Conservation (phyloP, 2,329 filamentous ascomycete species). For the Zymoseptoria crescenta region DNA sequence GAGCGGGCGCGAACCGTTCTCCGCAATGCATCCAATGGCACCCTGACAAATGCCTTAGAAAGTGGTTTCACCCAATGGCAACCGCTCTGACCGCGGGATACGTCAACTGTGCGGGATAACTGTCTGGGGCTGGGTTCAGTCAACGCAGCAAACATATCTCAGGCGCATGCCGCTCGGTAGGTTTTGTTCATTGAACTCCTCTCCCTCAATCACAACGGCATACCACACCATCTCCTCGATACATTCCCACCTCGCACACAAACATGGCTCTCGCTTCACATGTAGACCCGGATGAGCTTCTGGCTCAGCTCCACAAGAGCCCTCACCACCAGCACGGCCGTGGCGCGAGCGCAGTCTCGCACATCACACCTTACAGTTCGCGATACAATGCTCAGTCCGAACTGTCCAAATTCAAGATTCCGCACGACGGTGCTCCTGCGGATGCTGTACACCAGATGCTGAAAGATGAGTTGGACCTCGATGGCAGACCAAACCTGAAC, state of each 20-base stretch:
- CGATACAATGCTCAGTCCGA: constrained; percentile 48
- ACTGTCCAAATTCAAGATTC: constrained; percentile 54
- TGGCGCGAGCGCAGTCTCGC: constrained; percentile 35
- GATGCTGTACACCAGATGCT: constrained; percentile 58
- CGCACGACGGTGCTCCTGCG: constrained; percentile 49
- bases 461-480: constrained; percentile 44
- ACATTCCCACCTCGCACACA: not conserved
- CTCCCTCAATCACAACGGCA: not conserved
- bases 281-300: constrained; percentile 41
- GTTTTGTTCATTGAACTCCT: not conserved
- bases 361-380: constrained; percentile 51
- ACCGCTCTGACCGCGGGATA: not conserved
- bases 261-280: constrained; percentile 4
- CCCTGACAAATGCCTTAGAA: not conserved
- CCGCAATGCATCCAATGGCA: not conserved
- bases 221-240: not conserved
- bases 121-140: not conserved
- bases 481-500: constrained; percentile 58
- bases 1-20: not conserved
- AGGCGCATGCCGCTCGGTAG: not conserved
- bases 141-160: not conserved
- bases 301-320: constrained; percentile 45
- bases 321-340: constrained; percentile 31
- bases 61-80: not conserved
- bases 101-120: not conserved